Evolutionary conservation across 1,139 yeast genomes (phyloP), one percentile per base, ranked within the genome.

Genomic region (Suhomyces maxii): DNA sequence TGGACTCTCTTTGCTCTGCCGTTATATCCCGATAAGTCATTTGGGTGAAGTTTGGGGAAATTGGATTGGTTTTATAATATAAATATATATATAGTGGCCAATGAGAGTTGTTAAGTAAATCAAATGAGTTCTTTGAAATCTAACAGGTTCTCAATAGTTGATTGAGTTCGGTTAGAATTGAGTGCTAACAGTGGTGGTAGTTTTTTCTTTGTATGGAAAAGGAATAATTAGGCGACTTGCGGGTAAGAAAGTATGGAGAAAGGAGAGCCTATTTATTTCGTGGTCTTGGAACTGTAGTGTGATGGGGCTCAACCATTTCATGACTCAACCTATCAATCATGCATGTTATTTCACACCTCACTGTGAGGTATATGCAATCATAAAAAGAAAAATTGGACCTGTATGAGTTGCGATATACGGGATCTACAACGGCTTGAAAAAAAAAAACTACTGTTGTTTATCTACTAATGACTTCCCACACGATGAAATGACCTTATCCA

Each of bases 1-100:
- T 93, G 43, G 65, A 48, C 26, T 52, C 47, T 25, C 47, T 76
- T 73, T 54, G 83, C 68, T 70, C 84, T 68, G 61, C 72, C 18
- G 79, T 73, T 31, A 74, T 60, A 48, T 73, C 74, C 51, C 64
- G 64, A 47, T 61, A 73, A 28, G 53, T 37, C 49, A 42, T 45
- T 6, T 18, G 35, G 25, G 37, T 8, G 39, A 23, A 18, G 23
- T 18, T 18, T 32, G 40, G 33, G 33, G 11, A 18, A 23, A 10
- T 13, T 40, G 39, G 26, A 18, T 18, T 18, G 23, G 23, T 18
- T 18, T 18, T 6, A 11, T 31, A n/a, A 7, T 5, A 30, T 3
- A 30, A 30, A 11, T 4, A 31, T 4, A n/a, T 4, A 31, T 4
- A 31, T 11, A 11, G 33, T 11, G 12, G 33, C n/a, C 11, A 31